These are phyloP conservation scores for Arthrinium phaeospermum DNA, from an alignment of 2,329 filamentous ascomycete genomes.

Conservation along the genomic window DNA sequence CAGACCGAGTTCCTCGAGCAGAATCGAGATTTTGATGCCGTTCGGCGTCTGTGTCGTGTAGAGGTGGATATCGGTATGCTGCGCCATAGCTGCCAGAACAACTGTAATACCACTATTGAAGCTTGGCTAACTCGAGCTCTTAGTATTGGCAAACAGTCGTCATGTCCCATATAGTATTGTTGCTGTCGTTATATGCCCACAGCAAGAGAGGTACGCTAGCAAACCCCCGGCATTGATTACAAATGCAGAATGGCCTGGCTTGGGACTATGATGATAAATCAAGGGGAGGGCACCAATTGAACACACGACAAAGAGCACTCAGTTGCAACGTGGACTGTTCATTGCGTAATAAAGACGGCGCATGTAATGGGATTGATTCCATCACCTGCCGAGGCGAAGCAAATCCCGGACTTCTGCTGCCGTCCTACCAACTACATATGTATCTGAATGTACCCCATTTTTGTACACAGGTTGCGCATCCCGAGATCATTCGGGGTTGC, in stretches of 20 bases:
- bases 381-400: neutral
- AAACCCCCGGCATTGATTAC: neutral
- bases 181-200: neutral
- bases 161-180: neutral
- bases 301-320: neutral
- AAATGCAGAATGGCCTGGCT: neutral
- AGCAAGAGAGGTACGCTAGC: neutral
- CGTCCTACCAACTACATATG: neutral
- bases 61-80: conserved; percentile 69
- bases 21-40: conserved; percentile 86
- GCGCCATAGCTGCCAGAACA: neutral
- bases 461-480: neutral
- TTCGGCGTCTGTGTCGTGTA: conserved; percentile 87
- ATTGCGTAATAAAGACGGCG: neutral
- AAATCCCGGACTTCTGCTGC: neutral
- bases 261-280: neutral
- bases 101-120: neutral
- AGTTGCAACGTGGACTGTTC: neutral
- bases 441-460: neutral
- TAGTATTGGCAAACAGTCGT: neutral
- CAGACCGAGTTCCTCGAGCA: conserved; percentile 82
- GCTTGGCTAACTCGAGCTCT: neutral
- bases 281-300: neutral
- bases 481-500: neutral
- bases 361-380: neutral